Conservation (phyloP, 1,139 yeast genomes). For the Eremothecium cymbalariae region DNA sequence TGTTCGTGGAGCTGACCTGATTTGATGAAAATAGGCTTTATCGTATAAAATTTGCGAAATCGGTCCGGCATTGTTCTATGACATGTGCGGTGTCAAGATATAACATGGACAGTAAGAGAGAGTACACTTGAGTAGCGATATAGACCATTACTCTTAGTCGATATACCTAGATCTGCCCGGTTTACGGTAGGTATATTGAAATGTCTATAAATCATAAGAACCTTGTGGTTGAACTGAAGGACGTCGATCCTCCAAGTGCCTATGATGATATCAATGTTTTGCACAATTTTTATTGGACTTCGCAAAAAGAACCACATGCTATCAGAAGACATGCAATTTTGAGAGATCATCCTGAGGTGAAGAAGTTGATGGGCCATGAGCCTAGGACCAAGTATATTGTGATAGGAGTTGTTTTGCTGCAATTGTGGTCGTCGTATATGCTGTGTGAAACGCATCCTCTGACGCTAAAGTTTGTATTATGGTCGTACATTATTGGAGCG, state of each 20-base stretch:
- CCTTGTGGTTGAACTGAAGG: slow-evolving; percentile 9
- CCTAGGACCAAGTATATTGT: slow-evolving; percentile 77
- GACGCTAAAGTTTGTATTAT: slow-evolving; percentile 46
- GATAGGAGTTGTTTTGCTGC: slow-evolving; percentile 53
- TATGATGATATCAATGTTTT: slow-evolving; percentile 24
- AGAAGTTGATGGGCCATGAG: slow-evolving; percentile 77
- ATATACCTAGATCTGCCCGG: no score
- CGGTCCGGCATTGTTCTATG: no score
- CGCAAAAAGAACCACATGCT: slow-evolving; percentile 73
- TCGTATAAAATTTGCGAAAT: no score
- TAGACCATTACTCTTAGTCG: no score
- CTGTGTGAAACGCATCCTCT: slow-evolving; percentile 50
- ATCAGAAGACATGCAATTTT: slow-evolving; percentile 64
- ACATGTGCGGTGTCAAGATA: no score
- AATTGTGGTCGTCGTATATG: slow-evolving; percentile 52
- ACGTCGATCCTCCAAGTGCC: slow-evolving; percentile 22
- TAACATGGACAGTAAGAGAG: no score
- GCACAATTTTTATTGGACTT: slow-evolving; percentile 74
- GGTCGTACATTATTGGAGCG: slow-evolving; percentile 77
- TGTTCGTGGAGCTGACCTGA: no score
- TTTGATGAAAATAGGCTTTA: no score
- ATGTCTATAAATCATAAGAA: slow-evolving; percentile 28
- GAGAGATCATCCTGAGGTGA: slow-evolving; percentile 68
- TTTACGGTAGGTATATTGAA: no score
- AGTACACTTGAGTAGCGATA: no score